phyloP scores from a whole-genome alignment of 2,329 filamentous ascomycete species.

The Trichothecium roseum region DNA sequence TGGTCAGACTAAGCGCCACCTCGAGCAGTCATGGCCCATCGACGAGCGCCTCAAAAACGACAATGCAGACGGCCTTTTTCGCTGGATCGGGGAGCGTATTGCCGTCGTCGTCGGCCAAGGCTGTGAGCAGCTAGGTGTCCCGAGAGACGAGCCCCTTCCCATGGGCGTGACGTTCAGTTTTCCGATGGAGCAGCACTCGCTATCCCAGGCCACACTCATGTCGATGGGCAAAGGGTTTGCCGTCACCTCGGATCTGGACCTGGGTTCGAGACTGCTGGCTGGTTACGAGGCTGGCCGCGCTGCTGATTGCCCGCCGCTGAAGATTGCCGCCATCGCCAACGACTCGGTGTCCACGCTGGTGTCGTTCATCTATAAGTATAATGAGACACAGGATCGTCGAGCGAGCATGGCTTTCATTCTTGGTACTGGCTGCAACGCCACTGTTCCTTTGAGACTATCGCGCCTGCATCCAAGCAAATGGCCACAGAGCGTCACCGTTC shows the following conservation, averaged over 20 bases:
- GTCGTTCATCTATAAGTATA: constrained; percentile 64
- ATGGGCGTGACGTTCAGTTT: constrained; percentile 64
- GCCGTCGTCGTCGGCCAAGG: constrained; percentile 59
- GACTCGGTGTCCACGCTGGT: constrained; percentile 72
- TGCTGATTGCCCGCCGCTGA: constrained; percentile 49
- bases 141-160: constrained; percentile 36
- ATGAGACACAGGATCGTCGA: constrained; percentile 47
- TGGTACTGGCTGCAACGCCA: constrained; percentile 74
- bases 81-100: constrained; percentile 74
- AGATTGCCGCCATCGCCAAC: constrained; percentile 68
- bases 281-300: constrained; percentile 38
- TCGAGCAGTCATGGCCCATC: constrained; percentile 68
- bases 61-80: constrained; percentile 63
- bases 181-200: constrained; percentile 53
- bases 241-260: constrained; percentile 47
- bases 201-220: constrained; percentile 54
- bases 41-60: constrained; percentile 62
- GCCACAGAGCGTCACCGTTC: constrained; percentile 35
- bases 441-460: constrained; percentile 57
- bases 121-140: constrained; percentile 30
- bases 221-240: constrained; percentile 64
- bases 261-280: constrained; percentile 46
- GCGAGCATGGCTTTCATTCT: constrained; percentile 73
- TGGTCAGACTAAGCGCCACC: constrained; percentile 40
- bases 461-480: constrained; percentile 55